Evolutionary conservation across 257 asterid species (phyloP).

Genomic region (Henckelia pumila): DNA sequence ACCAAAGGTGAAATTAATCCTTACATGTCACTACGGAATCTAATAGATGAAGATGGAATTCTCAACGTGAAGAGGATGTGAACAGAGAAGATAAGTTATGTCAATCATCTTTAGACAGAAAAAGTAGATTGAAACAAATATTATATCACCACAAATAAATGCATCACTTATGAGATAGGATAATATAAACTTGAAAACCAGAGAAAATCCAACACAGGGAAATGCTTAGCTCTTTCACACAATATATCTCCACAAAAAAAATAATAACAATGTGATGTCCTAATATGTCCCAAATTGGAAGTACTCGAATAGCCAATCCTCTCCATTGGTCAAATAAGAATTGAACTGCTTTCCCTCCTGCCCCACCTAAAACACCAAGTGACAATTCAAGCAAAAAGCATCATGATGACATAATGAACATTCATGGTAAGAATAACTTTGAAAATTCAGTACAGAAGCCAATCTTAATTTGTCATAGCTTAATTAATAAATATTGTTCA

Average conservation of each 20-base stretch:
- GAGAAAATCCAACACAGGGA: constrained; percentile 1
- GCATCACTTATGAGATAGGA: constrained; percentile 12
- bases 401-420: not conserved
- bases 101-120: constrained; percentile 15
- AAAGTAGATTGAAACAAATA: not conserved
- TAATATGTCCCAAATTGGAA: not conserved
- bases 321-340: constrained; percentile 9
- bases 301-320: not conserved
- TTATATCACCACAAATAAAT: not conserved
- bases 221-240: not conserved
- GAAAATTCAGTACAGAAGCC: not conserved
- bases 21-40: constrained; percentile 27
- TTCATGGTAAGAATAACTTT: not conserved
- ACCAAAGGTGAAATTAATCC: constrained; percentile 14
- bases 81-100: not conserved
- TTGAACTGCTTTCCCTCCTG: not conserved
- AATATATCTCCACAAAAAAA: not conserved
- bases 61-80: not conserved
- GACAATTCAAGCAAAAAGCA: constrained; percentile 12
- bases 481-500: not conserved
- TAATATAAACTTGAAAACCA: not conserved
- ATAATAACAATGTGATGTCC: not conserved
- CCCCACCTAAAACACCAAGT: constrained; percentile 14
- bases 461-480: constrained; percentile 10
- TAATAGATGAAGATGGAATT: not conserved